A percentile compares a stretch with the other conserved stretches of the same genome.
These are phyloP conservation scores for Neurospora hispaniola DNA, from an alignment of 495 filamentous ascomycete species.

Conservation along the genomic window DNA sequence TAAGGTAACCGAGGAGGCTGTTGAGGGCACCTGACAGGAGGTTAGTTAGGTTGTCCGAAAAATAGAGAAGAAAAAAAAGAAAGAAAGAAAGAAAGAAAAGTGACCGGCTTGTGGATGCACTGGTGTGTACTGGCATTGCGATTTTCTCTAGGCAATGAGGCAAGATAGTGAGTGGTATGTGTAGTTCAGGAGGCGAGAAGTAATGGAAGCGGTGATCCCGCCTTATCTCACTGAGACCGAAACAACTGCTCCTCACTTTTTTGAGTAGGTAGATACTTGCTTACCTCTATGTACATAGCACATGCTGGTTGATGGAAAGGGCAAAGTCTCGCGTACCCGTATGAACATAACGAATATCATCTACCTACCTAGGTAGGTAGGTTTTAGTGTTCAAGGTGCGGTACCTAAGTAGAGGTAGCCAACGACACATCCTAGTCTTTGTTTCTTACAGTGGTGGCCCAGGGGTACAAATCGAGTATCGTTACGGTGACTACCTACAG, in stretches of 20 bases:
- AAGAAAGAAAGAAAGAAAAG: not conserved
- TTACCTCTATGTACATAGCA: not conserved
- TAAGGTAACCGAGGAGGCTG: not conserved
- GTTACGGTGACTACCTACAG: not conserved
- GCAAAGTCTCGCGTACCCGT: not conserved
- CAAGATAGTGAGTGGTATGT: not conserved
- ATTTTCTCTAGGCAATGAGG: not conserved
- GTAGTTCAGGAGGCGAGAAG: not conserved
- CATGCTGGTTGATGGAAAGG: not conserved
- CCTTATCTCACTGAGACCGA: not conserved
- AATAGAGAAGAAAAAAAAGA: too few relatives aligned
- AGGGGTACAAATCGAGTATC: not conserved
- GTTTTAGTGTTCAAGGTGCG: not conserved
- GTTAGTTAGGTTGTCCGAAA: not conserved
- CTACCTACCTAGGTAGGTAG: not conserved
- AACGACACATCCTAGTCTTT: not conserved
- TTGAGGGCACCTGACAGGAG: not conserved
- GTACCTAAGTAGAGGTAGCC: not conserved
- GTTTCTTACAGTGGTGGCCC: not conserved
- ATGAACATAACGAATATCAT: not conserved
- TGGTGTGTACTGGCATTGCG: not conserved
- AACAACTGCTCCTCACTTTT: not conserved
- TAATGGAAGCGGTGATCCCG: not conserved
- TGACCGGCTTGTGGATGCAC: not conserved
- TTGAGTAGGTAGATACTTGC: not conserved